Conservation (phyloP, 1,284 basidiomycete species). For the Anthracocystis walkeri region DNA sequence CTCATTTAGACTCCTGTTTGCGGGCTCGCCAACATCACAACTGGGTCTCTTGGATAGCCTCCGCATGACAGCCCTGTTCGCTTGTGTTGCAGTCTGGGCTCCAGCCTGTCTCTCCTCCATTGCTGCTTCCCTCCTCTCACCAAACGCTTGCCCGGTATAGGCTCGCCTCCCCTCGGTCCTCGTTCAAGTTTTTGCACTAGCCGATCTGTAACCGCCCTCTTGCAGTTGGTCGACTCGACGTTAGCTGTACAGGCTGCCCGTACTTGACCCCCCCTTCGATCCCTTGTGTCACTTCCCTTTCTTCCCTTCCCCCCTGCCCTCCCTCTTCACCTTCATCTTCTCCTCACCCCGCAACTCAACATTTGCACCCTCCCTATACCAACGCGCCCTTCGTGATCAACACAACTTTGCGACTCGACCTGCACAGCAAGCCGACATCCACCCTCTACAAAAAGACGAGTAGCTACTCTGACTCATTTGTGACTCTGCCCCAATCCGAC, state of each 20-base stretch:
- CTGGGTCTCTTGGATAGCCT: neutral
- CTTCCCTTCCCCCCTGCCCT: neutral
- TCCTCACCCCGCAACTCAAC: neutral
- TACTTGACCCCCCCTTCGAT: neutral
- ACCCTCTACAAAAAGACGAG: neutral
- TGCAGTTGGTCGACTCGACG: conserved; percentile 5
- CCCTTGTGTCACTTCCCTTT: neutral
- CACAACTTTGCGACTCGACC: neutral
- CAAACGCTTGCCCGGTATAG: neutral
- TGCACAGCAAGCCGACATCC: neutral
- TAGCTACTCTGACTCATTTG: neutral
- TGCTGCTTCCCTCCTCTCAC: neutral
- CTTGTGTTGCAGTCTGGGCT: conserved; percentile 1
- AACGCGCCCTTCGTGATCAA: neutral
- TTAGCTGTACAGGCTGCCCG: neutral
- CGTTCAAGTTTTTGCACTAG: neutral
- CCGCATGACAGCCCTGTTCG: conserved; percentile 1
- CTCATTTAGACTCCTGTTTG: neutral
- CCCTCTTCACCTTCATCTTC: neutral
- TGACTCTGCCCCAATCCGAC: neutral
- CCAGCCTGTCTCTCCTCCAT: neutral
- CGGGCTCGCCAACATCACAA: neutral
- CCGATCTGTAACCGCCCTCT: conserved; percentile 5
- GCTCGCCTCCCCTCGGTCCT: neutral
- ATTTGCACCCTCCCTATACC: neutral